Conservation (phyloP, 2,329 filamentous ascomycete genomes). For the Arthrobotrys musiformis region DNA sequence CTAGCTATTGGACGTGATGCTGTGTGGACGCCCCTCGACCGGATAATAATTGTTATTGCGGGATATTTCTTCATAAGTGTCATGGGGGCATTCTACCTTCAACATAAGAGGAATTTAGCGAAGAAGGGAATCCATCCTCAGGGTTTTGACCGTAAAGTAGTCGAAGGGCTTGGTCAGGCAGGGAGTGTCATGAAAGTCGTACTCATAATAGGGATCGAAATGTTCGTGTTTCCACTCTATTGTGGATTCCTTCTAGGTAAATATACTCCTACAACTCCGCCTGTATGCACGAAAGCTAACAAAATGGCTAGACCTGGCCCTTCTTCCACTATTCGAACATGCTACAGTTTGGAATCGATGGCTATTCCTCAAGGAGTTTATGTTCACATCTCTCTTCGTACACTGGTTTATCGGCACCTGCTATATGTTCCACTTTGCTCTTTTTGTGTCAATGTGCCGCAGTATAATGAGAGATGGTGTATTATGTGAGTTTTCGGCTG, state of each 20-base stretch:
- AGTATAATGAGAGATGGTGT: slow-evolving; percentile 97
- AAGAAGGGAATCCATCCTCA: slow-evolving; percentile 67
- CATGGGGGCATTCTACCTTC: slow-evolving; percentile 81
- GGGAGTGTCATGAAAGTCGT: slow-evolving; percentile 98
- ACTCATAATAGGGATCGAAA: slow-evolving; percentile 97
- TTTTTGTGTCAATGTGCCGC: slow-evolving; percentile 98
- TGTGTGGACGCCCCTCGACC: slow-evolving; percentile 66
- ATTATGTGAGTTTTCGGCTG: slow-evolving; percentile 73
- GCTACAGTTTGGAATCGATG: slow-evolving; percentile 81
- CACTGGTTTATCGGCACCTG: slow-evolving; percentile 99
- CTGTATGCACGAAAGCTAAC: slow-evolving; percentile 1
- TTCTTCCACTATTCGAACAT: slow-evolving; percentile 87
- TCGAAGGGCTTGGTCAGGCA: slow-evolving; percentile 88
- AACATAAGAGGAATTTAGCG: slow-evolving; percentile 67
- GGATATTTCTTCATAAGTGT: slow-evolving; percentile 83
- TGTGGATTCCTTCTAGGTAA: slow-evolving; percentile 81
- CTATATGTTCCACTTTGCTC: slow-evolving; percentile 99
- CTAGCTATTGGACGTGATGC: background rate
- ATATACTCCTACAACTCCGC: background rate
- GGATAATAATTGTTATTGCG: slow-evolving; percentile 77
- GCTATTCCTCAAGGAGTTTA: slow-evolving; percentile 79
- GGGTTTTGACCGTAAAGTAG: slow-evolving; percentile 76
- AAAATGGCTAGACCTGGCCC: slow-evolving; percentile 72
- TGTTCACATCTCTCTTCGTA: slow-evolving; percentile 90
- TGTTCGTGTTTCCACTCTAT: slow-evolving; percentile 96